Evolutionary conservation across 2,329 filamentous ascomycete genomes (phyloP).

Genomic region (Sphaerulina populicola): DNA sequence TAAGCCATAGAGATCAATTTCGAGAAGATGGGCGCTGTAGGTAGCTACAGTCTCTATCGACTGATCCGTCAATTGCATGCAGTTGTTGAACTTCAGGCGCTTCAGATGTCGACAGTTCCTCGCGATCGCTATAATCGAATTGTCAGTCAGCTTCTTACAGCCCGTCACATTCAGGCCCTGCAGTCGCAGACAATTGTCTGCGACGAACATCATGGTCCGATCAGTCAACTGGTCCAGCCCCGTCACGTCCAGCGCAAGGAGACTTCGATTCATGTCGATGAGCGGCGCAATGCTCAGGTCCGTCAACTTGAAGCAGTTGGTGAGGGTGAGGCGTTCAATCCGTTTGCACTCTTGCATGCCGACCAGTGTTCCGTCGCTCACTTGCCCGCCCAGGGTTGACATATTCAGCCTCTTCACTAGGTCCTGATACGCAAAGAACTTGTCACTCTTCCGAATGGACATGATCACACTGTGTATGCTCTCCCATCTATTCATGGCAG

Average conservation of each 20-base stretch:
- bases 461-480: slow-evolving; percentile 73
- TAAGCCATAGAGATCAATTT: slow-evolving; percentile 91
- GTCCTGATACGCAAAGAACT: slow-evolving; percentile 80
- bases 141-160: slow-evolving; percentile 76
- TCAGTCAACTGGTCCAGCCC: slow-evolving; percentile 74
- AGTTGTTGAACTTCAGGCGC: slow-evolving; percentile 91
- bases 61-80: slow-evolving; percentile 70
- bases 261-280: slow-evolving; percentile 66
- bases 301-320: slow-evolving; percentile 76
- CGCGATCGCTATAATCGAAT: slow-evolving; percentile 72
- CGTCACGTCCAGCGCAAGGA: slow-evolving; percentile 86
- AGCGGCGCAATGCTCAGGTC: slow-evolving; percentile 75
- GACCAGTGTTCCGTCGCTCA: slow-evolving; percentile 83
- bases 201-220: slow-evolving; percentile 65
- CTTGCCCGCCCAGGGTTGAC: slow-evolving; percentile 62
- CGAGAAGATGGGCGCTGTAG: slow-evolving; percentile 84
- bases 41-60: slow-evolving; percentile 78
- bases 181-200: slow-evolving; percentile 70
- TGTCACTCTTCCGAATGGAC: slow-evolving; percentile 62
- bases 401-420: slow-evolving; percentile 90
- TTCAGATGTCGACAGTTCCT: slow-evolving; percentile 79
- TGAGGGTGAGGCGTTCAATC: slow-evolving; percentile 85
- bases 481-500: slow-evolving; percentile 77
- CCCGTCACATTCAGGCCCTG: slow-evolving; percentile 90
- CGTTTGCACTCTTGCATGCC: slow-evolving; percentile 78